Evolutionary conservation across 148 eudicot genomes (phyloP).

Genomic region (Vaccinium myrtillus): DNA sequence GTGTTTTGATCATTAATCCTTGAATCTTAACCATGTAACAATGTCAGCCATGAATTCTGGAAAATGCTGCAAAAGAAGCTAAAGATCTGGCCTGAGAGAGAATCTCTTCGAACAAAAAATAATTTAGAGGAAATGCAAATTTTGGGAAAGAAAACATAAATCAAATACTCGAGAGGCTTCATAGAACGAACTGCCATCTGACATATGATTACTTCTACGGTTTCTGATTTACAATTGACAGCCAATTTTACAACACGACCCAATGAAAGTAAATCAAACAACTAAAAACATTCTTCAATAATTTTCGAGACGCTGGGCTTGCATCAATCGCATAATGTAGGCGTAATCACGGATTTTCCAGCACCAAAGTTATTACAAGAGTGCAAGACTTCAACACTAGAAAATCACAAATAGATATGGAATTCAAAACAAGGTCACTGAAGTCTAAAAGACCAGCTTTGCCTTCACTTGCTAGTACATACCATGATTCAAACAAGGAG

Average conservation of each 20-base stretch:
- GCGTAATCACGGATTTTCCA: not conserved
- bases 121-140: no score
- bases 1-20: not conserved
- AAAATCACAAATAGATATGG: not conserved
- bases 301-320: not conserved
- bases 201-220: no score
- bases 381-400: not conserved
- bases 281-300: not conserved
- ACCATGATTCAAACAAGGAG: constrained; percentile 3
- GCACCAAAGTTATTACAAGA: not conserved
- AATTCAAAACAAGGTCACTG: not conserved
- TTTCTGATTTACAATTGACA: no score
- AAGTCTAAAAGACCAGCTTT: not conserved
- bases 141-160: no score
- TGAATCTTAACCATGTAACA: not conserved
- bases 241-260: no score
- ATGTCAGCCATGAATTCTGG: no score
- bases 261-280: no score
- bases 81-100: no score
- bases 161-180: no score
- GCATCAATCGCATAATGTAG: not conserved
- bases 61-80: no score
- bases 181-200: no score
- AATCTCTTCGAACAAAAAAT: no score
- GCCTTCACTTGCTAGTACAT: not conserved